Conservation (phyloP, 2,329 filamentous ascomycete genomes). For the Dothistroma pini region DNA sequence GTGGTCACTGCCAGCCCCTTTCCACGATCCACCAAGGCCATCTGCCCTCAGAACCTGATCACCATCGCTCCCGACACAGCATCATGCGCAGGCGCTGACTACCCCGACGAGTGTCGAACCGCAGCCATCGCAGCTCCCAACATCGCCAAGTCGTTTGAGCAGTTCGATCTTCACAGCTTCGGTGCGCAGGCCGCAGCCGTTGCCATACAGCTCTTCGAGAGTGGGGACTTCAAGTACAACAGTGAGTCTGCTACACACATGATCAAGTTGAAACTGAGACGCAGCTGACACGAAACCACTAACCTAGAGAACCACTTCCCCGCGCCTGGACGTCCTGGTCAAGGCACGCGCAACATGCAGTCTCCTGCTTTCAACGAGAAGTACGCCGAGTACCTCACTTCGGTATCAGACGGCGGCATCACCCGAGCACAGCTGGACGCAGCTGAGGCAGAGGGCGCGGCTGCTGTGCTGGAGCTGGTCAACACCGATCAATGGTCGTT, state of each 20-base stretch:
- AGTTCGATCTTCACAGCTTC: slow-evolving; percentile 53
- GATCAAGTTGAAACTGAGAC: background rate
- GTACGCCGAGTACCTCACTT: slow-evolving; percentile 52
- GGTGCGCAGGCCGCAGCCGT: slow-evolving; percentile 67
- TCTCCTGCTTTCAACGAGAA: slow-evolving; percentile 51
- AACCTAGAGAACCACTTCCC: slow-evolving; percentile 56
- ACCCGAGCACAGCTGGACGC: slow-evolving; percentile 30
- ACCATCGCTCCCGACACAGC: slow-evolving; percentile 56
- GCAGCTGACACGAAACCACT: background rate
- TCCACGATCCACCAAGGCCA: slow-evolving; percentile 10
- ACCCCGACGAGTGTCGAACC: slow-evolving; percentile 60
- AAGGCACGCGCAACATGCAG: slow-evolving; percentile 70
- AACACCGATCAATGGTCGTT: slow-evolving; percentile 52
- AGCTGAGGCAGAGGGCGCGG: slow-evolving; percentile 36
- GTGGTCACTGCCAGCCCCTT: background rate
- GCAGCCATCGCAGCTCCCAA: slow-evolving; percentile 58
- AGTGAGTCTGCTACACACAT: background rate
- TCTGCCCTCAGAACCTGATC: slow-evolving; percentile 44
- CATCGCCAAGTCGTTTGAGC: slow-evolving; percentile 55
- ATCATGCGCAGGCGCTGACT: slow-evolving; percentile 49
- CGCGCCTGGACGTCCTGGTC: slow-evolving; percentile 53
- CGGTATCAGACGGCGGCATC: slow-evolving; percentile 26
- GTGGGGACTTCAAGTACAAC: slow-evolving; percentile 64
- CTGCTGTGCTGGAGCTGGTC: slow-evolving; percentile 51
- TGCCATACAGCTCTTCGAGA: slow-evolving; percentile 69